Evolutionary conservation across 257 asterid genomes (phyloP).

Genomic region (Perilla frutescens): DNA sequence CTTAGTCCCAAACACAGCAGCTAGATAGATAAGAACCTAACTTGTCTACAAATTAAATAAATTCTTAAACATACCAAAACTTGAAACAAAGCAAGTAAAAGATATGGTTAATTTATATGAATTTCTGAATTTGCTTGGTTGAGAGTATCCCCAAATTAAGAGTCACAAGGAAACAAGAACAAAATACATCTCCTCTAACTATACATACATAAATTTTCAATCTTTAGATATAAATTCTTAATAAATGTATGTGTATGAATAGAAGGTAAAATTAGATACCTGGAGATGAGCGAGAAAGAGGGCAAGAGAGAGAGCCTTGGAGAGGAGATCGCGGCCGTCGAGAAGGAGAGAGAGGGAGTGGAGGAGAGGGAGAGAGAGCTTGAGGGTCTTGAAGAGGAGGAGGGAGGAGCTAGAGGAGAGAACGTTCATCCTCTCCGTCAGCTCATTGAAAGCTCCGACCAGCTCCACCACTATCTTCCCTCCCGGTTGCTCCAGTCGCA

Average conservation of each 20-base stretch:
- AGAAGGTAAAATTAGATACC: slow-evolving; percentile 40
- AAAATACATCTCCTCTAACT: not conserved
- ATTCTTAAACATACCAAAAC: not conserved
- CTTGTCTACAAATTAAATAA: not conserved
- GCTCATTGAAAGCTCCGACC: slow-evolving; percentile 89
- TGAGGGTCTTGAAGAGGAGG: slow-evolving; percentile 78
- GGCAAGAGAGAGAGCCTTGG: slow-evolving; percentile 81
- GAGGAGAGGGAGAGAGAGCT: slow-evolving; percentile 81
- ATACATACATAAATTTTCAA: not conserved
- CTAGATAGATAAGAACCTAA: slow-evolving; percentile 1
- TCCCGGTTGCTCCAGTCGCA: slow-evolving; percentile 78
- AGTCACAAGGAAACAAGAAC: no score
- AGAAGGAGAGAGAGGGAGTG: slow-evolving; percentile 66
- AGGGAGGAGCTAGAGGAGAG: slow-evolving; percentile 67
- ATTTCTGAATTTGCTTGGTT: not conserved
- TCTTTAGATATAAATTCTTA: no score
- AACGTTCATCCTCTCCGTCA: slow-evolving; percentile 73
- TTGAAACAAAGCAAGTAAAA: not conserved
- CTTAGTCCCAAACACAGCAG: not conserved
- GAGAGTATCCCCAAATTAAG: not conserved
- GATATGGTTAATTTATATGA: not conserved
- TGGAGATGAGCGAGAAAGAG: slow-evolving; percentile 86
- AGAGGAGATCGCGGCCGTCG: slow-evolving; percentile 78
- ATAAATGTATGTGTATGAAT: not conserved
- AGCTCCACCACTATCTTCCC: slow-evolving; percentile 95